phyloP scores from a whole-genome alignment of 176 grass and related monocot species.

The Chloris gayana region DNA sequence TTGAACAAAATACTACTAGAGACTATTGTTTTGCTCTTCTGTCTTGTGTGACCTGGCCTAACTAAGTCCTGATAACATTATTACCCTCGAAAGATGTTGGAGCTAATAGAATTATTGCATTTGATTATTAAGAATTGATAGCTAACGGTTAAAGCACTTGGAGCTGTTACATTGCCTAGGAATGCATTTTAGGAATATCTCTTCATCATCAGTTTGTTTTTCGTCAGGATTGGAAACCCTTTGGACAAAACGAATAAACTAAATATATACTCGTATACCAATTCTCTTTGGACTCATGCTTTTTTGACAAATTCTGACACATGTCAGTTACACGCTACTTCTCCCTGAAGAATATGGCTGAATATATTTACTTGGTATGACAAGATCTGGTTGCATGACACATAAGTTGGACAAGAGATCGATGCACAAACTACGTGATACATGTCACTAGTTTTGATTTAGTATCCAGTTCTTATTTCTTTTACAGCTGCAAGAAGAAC shows the following conservation, averaged over 20 bases:
- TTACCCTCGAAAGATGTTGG: not conserved
- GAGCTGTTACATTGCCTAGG: not conserved
- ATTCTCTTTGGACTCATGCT: slow-evolving; percentile 27
- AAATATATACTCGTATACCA: slow-evolving; percentile 15
- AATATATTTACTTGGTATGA: not conserved
- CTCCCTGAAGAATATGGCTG: not conserved
- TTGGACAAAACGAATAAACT: slow-evolving; percentile 30
- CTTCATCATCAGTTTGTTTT: not conserved
- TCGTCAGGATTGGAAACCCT: slow-evolving; percentile 35
- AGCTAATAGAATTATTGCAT: not conserved
- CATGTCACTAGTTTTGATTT: not conserved
- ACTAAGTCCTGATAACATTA: not conserved
- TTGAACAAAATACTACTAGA: slow-evolving; percentile 4
- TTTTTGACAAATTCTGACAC: slow-evolving; percentile 8
- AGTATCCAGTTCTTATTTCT: slow-evolving; percentile 35
- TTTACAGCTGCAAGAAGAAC: slow-evolving; percentile 25
- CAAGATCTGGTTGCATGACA: not conserved
- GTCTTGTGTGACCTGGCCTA: not conserved
- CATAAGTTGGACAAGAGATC: not conserved
- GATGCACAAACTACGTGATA: slow-evolving; percentile 19
- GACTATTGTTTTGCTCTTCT: slow-evolving; percentile 10
- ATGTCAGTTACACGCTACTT: not conserved
- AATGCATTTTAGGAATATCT: not conserved
- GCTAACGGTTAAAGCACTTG: not conserved
- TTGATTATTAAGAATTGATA: not conserved